Evolutionary conservation across 371 early-diverging fungal species (phyloP).

Genomic region (Mortierella sp.): DNA sequence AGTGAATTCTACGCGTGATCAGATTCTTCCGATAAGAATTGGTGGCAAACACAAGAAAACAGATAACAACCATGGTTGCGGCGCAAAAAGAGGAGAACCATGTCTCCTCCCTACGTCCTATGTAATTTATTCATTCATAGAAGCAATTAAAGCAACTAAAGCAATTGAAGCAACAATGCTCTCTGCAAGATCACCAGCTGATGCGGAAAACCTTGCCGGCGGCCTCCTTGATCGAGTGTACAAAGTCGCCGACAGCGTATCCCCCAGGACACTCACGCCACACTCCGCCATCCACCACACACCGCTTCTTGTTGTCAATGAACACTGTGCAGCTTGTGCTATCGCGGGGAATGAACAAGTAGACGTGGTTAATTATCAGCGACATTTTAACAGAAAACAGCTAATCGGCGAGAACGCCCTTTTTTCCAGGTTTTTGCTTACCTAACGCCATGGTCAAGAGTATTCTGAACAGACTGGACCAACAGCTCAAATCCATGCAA

Average conservation of each 20-base stretch:
- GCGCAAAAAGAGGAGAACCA: neutral
- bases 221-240: slow-evolving; percentile 49
- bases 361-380: neutral
- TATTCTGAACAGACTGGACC: slow-evolving; percentile 34
- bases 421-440: slow-evolving; percentile 29
- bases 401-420: neutral
- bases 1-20: slow-evolving; percentile 8
- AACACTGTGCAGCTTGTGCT: slow-evolving; percentile 68
- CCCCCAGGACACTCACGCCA: slow-evolving; percentile 63
- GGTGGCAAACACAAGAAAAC: neutral
- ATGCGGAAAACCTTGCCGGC: slow-evolving; percentile 15
- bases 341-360: neutral
- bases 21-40: neutral
- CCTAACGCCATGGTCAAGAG: slow-evolving; percentile 48
- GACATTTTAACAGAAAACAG: neutral
- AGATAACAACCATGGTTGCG: too few species aligned
- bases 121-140: neutral
- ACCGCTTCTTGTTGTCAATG: slow-evolving; percentile 61
- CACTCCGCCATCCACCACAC: slow-evolving; percentile 61
- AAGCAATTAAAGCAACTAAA: neutral
- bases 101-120: too few species aligned
- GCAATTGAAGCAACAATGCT: neutral
- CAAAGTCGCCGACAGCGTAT: slow-evolving; percentile 47
- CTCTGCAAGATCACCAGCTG: neutral
- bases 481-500: slow-evolving; percentile 39